Conservation (phyloP, 805 yeast genomes). For the Hanseniaspora pseudoguilliermondii region DNA sequence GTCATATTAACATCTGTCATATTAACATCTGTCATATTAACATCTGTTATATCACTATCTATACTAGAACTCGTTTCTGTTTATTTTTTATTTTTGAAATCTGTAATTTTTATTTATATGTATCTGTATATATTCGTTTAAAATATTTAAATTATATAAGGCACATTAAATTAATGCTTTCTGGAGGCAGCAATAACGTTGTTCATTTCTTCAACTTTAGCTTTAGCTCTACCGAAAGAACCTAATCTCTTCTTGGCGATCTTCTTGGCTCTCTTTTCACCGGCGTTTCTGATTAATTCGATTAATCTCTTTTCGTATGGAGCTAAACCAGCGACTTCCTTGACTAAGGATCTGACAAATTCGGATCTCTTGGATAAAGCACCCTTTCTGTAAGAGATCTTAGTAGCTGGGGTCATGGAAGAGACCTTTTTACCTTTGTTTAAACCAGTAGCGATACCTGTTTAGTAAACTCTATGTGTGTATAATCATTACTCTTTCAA, state of each 20-base stretch:
- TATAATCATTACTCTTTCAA: not conserved
- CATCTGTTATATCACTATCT: not conserved
- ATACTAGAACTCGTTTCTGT: not conserved
- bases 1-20: too few species aligned
- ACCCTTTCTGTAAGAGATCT: slow-evolving; percentile 93
- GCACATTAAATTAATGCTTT: slow-evolving; percentile 50
- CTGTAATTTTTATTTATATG: slow-evolving; percentile 9
- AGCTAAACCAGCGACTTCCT: slow-evolving; percentile 97
- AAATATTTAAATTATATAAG: slow-evolving; percentile 13
- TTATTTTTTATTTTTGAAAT: not conserved
- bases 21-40: too few species aligned
- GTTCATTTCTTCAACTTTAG: slow-evolving; percentile 98
- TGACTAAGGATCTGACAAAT: slow-evolving; percentile 88
- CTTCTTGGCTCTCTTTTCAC: slow-evolving; percentile 99
- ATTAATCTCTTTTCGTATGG: slow-evolving; percentile 99
- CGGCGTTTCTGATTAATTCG: slow-evolving; percentile 98
- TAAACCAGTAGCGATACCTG: slow-evolving; percentile 93
- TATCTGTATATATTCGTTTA: slow-evolving; percentile 8
- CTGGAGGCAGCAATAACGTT: slow-evolving; percentile 91
- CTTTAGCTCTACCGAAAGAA: slow-evolving; percentile 98
- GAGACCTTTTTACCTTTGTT: slow-evolving; percentile 99
- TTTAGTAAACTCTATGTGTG: not conserved
- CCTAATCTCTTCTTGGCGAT: slow-evolving; percentile 99
- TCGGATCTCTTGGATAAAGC: slow-evolving; percentile 87
- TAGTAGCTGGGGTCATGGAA: slow-evolving; percentile 70